Evolutionary conservation across 805 yeast genomes (phyloP).

Genomic region (Blastobotrys attinorum): DNA sequence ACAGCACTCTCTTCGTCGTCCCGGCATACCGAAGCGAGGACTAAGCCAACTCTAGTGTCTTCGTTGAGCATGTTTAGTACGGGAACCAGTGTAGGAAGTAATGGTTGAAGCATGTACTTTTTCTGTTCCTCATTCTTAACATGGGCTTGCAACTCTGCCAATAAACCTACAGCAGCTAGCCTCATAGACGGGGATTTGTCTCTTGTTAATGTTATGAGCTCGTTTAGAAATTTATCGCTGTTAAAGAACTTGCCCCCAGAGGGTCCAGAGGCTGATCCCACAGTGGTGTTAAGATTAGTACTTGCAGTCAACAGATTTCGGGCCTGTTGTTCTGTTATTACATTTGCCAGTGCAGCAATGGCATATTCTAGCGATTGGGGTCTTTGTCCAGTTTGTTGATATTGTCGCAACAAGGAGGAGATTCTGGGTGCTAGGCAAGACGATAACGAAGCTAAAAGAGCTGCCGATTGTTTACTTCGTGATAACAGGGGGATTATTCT

Average conservation of each 20-base stretch:
- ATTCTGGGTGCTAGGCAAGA: constrained; percentile 14
- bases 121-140: constrained; percentile 12
- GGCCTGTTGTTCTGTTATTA: constrained; percentile 11
- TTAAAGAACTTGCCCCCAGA: no score
- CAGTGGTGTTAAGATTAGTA: no score
- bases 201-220: constrained; percentile 14
- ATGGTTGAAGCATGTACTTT: constrained; percentile 13
- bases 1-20: constrained; percentile 25
- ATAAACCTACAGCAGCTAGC: constrained; percentile 19
- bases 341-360: constrained; percentile 19
- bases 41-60: constrained; percentile 18
- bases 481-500: constrained; percentile 11
- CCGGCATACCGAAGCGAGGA: constrained; percentile 26
- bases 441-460: constrained; percentile 9
- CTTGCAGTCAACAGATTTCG: background rate
- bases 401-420: constrained; percentile 11
- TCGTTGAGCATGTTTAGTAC: constrained; percentile 20
- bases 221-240: constrained; percentile 12
- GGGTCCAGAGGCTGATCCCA: background rate
- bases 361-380: constrained; percentile 15
- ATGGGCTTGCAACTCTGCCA: constrained; percentile 18
- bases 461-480: constrained; percentile 6
- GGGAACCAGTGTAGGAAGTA: constrained; percentile 28
- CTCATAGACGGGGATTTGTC: constrained; percentile 16
- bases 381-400: constrained; percentile 5